Evolutionary conservation across 2,329 filamentous ascomycete genomes (phyloP).

Genomic region (Stemphylium vesicarium): DNA sequence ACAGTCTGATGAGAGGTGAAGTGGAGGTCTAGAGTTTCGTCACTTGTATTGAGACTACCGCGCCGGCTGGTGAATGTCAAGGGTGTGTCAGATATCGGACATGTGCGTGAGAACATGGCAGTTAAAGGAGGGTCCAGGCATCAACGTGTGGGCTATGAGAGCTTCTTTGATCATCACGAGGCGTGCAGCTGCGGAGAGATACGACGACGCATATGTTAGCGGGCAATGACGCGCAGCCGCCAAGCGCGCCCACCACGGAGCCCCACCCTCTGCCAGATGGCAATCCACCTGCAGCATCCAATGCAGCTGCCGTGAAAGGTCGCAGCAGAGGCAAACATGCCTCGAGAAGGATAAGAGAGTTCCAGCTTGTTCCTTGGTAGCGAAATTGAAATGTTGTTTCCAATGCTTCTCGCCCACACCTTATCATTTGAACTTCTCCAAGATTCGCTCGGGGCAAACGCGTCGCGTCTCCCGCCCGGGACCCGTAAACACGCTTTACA

Average conservation of each 20-base stretch:
- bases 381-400: background rate
- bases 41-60: conserved; percentile 4
- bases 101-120: background rate
- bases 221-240: conserved; percentile 20
- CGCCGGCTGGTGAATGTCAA: background rate
- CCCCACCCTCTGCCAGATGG: background rate
- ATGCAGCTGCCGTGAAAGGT: background rate
- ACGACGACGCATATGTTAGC: conserved; percentile 1
- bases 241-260: conserved; percentile 4
- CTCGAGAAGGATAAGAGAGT: background rate
- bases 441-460: conserved; percentile 7
- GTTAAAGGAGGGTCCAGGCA: background rate
- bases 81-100: background rate
- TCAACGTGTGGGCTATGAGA: conserved; percentile 9
- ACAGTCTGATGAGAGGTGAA: conserved; percentile 6
- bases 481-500: conserved; percentile 3
- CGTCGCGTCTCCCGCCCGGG: conserved; percentile 20
- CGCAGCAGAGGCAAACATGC: background rate
- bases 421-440: background rate
- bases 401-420: background rate
- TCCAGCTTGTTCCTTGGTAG: background rate
- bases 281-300: background rate
- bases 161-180: conserved; percentile 6
- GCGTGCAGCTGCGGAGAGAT: background rate
- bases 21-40: background rate